These are phyloP conservation scores for Amesomyces nigricolor DNA, from an alignment of 2,329 filamentous ascomycete species.

Conservation along the genomic window DNA sequence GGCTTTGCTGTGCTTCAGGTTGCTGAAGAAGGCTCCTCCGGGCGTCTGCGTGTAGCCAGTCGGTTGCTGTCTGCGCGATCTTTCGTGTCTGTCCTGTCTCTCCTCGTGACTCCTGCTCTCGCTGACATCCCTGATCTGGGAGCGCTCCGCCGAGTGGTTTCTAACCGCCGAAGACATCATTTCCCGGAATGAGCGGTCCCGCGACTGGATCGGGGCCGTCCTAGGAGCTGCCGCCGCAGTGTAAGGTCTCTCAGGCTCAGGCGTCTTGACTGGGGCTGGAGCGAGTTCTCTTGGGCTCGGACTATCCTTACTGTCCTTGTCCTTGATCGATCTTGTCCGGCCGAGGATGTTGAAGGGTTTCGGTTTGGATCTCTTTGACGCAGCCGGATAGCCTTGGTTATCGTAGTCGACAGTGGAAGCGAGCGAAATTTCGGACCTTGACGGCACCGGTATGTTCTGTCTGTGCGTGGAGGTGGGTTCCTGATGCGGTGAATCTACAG, in stretches of 20 bases:
- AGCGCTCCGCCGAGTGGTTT: slow-evolving; percentile 69
- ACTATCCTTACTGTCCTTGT: slow-evolving; percentile 44
- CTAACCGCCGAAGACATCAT: slow-evolving; percentile 61
- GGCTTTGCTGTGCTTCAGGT: slow-evolving; percentile 66
- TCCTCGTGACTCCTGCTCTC: slow-evolving; percentile 42
- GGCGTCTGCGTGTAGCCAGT: slow-evolving; percentile 57
- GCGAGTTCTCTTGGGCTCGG: slow-evolving; percentile 25
- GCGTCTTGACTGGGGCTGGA: slow-evolving; percentile 29
- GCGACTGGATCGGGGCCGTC: slow-evolving; percentile 56
- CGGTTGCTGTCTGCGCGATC: slow-evolving; percentile 43
- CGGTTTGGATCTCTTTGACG: slow-evolving; percentile 45
- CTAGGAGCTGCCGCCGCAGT: slow-evolving; percentile 44
- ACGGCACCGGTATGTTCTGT: slow-evolving; percentile 32
- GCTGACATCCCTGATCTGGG: slow-evolving; percentile 40
- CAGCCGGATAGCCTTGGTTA: slow-evolving; percentile 21
- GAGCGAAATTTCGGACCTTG: slow-evolving; percentile 49
- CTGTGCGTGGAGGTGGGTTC: slow-evolving; percentile 20
- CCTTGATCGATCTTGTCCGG: slow-evolving; percentile 47
- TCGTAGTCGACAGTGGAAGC: slow-evolving; percentile 47
- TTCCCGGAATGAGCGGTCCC: slow-evolving; percentile 62
- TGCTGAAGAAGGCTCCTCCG: slow-evolving; percentile 62
- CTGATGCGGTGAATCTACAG: slow-evolving; percentile 29
- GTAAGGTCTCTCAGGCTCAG: slow-evolving; percentile 36
- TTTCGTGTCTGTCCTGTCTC: slow-evolving; percentile 42
- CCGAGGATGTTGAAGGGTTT: slow-evolving; percentile 51